Evolutionary conservation across 257 asterid genomes (phyloP).

Genomic region (Nicotiana sylvestris): DNA sequence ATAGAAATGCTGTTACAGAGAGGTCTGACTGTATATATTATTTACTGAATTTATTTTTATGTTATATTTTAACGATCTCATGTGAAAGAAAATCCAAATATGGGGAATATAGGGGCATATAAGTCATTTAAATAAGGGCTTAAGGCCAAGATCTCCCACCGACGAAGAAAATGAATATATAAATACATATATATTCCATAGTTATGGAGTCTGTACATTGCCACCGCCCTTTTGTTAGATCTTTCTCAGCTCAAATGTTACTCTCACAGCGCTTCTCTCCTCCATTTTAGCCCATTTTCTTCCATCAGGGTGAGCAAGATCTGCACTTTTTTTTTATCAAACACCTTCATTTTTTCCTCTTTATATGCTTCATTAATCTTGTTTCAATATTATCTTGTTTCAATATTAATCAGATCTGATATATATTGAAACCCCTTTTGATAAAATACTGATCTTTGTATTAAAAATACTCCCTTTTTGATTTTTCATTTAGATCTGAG

Average conservation of each 20-base stretch:
- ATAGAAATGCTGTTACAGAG: too few relatives aligned
- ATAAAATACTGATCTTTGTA: constrained; percentile 18
- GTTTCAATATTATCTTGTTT: not conserved
- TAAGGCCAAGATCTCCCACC: not conserved
- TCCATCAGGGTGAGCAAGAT: constrained; percentile 10
- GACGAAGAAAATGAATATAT: constrained; percentile 3
- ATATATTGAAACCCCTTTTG: constrained; percentile 3
- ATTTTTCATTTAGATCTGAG: constrained; percentile 53
- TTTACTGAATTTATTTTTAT: too few relatives aligned
- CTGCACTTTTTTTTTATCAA: not conserved
- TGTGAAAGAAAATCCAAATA: too few relatives aligned
- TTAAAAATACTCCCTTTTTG: constrained; percentile 25
- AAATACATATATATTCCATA: not conserved
- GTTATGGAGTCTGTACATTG: not conserved
- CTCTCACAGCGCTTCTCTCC: not conserved
- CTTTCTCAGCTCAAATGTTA: not conserved
- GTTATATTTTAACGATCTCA: too few relatives aligned
- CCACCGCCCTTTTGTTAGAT: not conserved
- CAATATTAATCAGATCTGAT: constrained; percentile 7
- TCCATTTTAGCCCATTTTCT: not conserved
- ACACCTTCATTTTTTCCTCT: not conserved
- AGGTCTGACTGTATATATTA: too few relatives aligned
- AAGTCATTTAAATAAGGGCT: not conserved
- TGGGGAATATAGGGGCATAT: not conserved
- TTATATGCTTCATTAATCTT: not conserved